Base-by-base conservation (phyloP, 352 stramenopile species). In the Phytophthora boehmeriae region DNA sequence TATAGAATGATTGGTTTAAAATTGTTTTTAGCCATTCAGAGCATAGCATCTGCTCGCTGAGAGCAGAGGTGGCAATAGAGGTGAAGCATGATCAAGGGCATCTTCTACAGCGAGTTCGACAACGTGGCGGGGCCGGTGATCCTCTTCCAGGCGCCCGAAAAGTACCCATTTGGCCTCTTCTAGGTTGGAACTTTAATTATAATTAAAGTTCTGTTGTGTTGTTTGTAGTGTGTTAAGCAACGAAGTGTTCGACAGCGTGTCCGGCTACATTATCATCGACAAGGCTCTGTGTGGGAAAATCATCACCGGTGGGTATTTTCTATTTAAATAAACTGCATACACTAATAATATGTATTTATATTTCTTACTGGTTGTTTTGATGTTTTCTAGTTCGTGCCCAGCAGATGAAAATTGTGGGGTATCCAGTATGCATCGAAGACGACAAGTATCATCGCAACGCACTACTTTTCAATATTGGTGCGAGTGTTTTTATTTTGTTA, bases 71-170 rank as follows among this genome's bases (percentile, higher is more conserved):
- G 39, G 11, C n/a, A 54, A 28, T 34, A 4, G n/a, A 20, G 19
- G 22, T 35, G 30, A 6, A 47, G 10, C 28, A 93, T 93, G 86
- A 80, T 95, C 62, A 89, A 92, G 66, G 88, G 83, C 5, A 50
- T 97, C 17, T 96, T 97, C 73, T 97, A 97, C 69, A 92, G 83
- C 71, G 90, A 97, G 73, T 97, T 97, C 61, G 88, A 97, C 79
- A 97, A 97, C 76, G 76, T 92, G 47, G 83, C 85, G 11, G 90
- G 90, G n/a, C 86, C 86, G 27, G 86, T 94, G 64, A 93, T 97
- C 68, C 79, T 96, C 45, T 96, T 95, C 70, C 89, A 97, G 62
- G 86, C 86, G 41, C 90, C 90, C 16, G 54, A 76, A 32, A 73
- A 93, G 88, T 96, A 47, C n/a, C 73, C 71, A 20, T 1, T 54